Base-by-base conservation (phyloP, 139 green algal genomes). In the Cymbomonas tetramitiformis region DNA sequence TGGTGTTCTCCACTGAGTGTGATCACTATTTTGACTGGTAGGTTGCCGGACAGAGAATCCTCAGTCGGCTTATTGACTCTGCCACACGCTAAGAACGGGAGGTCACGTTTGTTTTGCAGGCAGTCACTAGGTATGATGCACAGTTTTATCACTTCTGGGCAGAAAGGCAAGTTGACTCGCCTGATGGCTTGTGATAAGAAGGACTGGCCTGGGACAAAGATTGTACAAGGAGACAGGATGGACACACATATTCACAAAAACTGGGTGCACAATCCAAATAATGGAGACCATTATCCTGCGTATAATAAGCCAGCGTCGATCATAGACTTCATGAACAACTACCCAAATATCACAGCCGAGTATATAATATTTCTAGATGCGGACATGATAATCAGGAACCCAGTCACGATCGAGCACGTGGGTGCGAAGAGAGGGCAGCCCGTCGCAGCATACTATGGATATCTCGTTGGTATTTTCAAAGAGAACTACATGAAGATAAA, bases 291-390 rank as follows among this genome's bases (percentile, higher is more conserved):
- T 50, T 76, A 76, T 30, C 12, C 69, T 8, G 59, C 68, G 24
- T 63, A 78, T 54, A 76, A 76, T 33, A 76, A 76, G 55, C 68
- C 68, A 21, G 30, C n/a, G 3, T 43, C 36, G 25, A 38, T 76
- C 25, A 6, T 55, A n/a, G 58, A 76, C 46, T 76, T 67, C 67
- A n/a, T 78, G 59, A 18, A 71, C 44, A 30, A 75, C 58, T 31
- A 31, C 15, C 46, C 15, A 12, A 58, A 39, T 9, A 18, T 39
- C 15, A 51, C 46, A 21, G 48, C 56, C 7, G 68, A 76, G 15
- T 76, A 56, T 32, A 43, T 76, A 18, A 51, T 76, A 31, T 58
- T 76, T 8, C 32, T 78, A 0, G 68, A 76, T 31, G 67, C 68
- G 18, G 68, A 76, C 61, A 74, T 74, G 68, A 30, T 67, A 6